Percentiles rank a stretch among this genome's conserved stretches.
Evolutionary conservation across 2,329 filamentous ascomycete genomes (phyloP).

Genomic region (Pleurostoma richardsiae): DNA sequence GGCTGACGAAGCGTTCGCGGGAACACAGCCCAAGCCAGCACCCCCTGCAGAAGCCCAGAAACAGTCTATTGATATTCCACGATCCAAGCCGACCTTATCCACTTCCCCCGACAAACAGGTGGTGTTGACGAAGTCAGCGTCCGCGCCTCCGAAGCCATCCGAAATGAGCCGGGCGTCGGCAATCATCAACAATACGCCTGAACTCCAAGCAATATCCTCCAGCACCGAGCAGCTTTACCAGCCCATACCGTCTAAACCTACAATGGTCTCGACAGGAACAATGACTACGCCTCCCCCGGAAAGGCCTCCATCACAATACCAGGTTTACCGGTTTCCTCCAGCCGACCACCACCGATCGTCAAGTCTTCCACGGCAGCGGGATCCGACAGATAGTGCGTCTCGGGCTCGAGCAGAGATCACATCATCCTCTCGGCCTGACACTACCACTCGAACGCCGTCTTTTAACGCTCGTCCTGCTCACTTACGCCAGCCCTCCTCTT

Average conservation of each 20-base stretch:
- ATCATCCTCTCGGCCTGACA: slow-evolving; percentile 16
- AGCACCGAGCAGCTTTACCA: slow-evolving; percentile 28
- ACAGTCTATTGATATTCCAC: slow-evolving; percentile 19
- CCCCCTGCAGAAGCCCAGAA: slow-evolving; percentile 21
- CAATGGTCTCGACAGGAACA: slow-evolving; percentile 61
- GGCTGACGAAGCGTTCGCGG: slow-evolving; percentile 78
- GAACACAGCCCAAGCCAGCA: slow-evolving; percentile 23
- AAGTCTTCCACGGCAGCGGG: slow-evolving; percentile 30
- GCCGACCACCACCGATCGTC: slow-evolving; percentile 30
- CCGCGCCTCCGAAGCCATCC: slow-evolving; percentile 33
- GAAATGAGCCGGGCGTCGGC: slow-evolving; percentile 57
- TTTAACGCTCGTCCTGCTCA: slow-evolving; percentile 27
- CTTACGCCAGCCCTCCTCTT: slow-evolving; percentile 39
- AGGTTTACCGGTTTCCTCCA: slow-evolving; percentile 36
- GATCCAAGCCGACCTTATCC: slow-evolving; percentile 19
- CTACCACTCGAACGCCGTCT: slow-evolving; percentile 21
- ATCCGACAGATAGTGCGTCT: slow-evolving; percentile 15
- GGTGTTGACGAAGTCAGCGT: slow-evolving; percentile 30
- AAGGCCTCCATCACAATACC: slow-evolving; percentile 40
- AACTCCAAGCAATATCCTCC: slow-evolving; percentile 52
- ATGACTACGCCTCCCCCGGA: slow-evolving; percentile 66
- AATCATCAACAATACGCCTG: slow-evolving; percentile 59
- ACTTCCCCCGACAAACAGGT: slow-evolving; percentile 18
- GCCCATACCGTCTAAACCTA: slow-evolving; percentile 22
- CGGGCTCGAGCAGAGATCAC: slow-evolving; percentile 13